Percentiles rank a stretch among this genome's conserved stretches.
Evolutionary conservation across 2,329 filamentous ascomycete species (phyloP).

Genomic region (Ilyonectria mors-panacis): DNA sequence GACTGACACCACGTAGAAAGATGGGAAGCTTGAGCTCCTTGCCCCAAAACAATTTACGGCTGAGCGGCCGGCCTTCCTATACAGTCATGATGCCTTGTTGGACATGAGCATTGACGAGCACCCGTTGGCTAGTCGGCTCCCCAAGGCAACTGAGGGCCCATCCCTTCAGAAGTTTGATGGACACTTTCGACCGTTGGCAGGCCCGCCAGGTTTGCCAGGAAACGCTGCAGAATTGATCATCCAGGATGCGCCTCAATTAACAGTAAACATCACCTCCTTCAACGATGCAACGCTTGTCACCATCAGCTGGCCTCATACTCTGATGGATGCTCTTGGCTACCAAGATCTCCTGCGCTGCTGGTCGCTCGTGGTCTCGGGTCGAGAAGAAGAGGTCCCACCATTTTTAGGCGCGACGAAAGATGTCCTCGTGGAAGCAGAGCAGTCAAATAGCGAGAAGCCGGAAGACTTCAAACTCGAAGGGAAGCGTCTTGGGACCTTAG

Average conservation of each 20-base stretch:
- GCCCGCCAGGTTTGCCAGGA: no score
- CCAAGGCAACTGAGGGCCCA: not conserved
- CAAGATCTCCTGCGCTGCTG: no score
- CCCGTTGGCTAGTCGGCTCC: not conserved
- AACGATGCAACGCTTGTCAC: no score
- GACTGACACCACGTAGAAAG: not conserved
- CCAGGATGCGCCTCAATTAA: no score
- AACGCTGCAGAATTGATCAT: no score
- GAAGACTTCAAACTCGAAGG: constrained; percentile 46
- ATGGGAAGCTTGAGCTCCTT: constrained; percentile 17
- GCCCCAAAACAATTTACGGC: not conserved
- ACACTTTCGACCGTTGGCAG: no score
- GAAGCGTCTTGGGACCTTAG: not conserved
- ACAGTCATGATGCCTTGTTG: not conserved
- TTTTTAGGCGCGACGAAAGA: constrained; percentile 10
- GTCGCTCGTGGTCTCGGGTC: no score
- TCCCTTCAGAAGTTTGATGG: constrained; percentile 2
- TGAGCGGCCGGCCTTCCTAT: not conserved
- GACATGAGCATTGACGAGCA: constrained; percentile 7
- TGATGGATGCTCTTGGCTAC: no score
- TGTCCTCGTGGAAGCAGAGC: not conserved
- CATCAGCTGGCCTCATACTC: no score
- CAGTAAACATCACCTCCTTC: no score
- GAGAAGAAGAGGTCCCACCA: not conserved
- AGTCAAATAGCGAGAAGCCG: constrained; percentile 18